Evolutionary conservation across 73 alveolate genomes (phyloP).

Genomic region (Tetrahymena malaccensis): DNA sequence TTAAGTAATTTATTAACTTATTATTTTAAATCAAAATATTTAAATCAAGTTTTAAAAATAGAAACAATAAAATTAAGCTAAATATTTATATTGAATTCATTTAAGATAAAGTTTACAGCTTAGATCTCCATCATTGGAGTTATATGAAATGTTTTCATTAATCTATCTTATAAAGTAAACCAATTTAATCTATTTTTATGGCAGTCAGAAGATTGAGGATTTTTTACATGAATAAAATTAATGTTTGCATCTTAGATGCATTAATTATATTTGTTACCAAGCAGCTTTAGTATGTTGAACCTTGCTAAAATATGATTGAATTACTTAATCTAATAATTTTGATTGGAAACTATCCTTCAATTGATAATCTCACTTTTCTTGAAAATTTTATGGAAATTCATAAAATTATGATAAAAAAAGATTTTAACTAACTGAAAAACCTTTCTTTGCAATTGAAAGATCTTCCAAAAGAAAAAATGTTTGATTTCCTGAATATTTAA

Average conservation of each 20-base stretch:
- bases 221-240: neutral
- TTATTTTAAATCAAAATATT: neutral
- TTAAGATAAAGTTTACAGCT: neutral
- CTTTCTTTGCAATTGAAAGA: neutral
- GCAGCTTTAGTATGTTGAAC: neutral
- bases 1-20: neutral
- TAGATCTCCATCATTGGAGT: neutral
- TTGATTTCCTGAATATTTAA: neutral
- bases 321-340: neutral
- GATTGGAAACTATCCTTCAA: neutral
- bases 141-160: neutral
- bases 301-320: neutral
- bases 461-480: neutral
- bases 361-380: neutral
- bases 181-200: neutral
- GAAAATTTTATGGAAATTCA: neutral
- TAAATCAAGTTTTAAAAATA: neutral
- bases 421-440: neutral
- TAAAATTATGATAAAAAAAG: neutral
- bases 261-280: neutral
- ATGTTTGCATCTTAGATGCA: neutral
- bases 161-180: neutral
- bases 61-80: neutral
- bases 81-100: neutral
- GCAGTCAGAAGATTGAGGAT: neutral